These are phyloP conservation scores for Globisporangium orthogonon DNA, from an alignment of 352 stramenopile species.

Conservation along the genomic window DNA sequence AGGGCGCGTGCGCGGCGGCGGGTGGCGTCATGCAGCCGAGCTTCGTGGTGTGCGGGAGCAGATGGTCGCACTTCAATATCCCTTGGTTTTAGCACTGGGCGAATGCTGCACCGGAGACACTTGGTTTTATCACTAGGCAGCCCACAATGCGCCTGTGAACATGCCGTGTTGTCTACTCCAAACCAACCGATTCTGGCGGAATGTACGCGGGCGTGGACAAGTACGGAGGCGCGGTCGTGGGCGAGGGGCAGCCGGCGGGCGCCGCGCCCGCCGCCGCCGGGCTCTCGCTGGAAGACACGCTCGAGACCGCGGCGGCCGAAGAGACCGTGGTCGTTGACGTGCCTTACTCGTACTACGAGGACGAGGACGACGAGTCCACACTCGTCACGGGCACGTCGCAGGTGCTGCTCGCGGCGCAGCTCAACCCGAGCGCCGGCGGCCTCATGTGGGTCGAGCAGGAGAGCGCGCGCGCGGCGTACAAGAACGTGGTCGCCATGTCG, in stretches of 20 bases:
- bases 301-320: slow-evolving; percentile 70
- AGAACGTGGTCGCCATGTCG: slow-evolving; percentile 81
- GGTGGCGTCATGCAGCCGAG: background rate
- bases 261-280: slow-evolving; percentile 17
- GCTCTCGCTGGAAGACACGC: slow-evolving; percentile 60
- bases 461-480: slow-evolving; percentile 52
- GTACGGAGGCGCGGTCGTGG: slow-evolving; percentile 67
- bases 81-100: no score
- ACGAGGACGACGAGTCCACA: slow-evolving; percentile 47
- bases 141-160: no score
- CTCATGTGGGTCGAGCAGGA: slow-evolving; percentile 81
- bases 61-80: no score
- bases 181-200: background rate
- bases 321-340: slow-evolving; percentile 81
- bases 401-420: slow-evolving; percentile 61
- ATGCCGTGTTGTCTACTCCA: no score
- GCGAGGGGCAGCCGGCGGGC: slow-evolving; percentile 45
- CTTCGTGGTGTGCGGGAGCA: no score
- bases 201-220: slow-evolving; percentile 85
- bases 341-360: slow-evolving; percentile 71
- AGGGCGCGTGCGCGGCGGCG: background rate
- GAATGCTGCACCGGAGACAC: no score
- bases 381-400: slow-evolving; percentile 55
- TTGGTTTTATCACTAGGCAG: no score
- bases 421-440: slow-evolving; percentile 63